Evolutionary conservation across 192 early-diverging fungal species (phyloP), one percentile per base, ranked within the genome.

Genomic region (Funneliformis mosseae): DNA sequence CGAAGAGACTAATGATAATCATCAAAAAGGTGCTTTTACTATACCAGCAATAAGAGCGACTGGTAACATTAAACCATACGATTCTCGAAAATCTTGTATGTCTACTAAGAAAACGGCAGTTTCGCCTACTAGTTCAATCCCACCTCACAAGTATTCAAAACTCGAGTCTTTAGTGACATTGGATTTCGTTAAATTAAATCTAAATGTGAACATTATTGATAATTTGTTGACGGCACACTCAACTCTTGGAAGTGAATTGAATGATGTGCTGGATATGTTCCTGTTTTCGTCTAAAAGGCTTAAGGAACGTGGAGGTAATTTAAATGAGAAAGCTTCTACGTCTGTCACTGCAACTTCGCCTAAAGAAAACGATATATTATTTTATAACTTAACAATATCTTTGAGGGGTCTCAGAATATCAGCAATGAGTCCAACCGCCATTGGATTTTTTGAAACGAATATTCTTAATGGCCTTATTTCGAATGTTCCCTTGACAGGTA

Each of bases 151-250:
- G 39, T 81, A 88, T 50, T 83, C 84, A 50, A 86, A 84, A 48
- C 83, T 91, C 0, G 82, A 85, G 41, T 87, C 88, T 1, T 86
- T 78, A 28, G 89, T 88, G n/a, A 87, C 87, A 1, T 84, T 90
- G 27, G 88, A 90, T 76, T 84, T 88, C 62, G 83, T 91, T 42
- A 82, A 88, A 8, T 80, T 89, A 81, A 83, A 82, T 8, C 60
- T 92, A 59, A 87, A 90, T 69, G 93, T 92, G 41, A 88, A 90
- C 71, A 87, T 96, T 80, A 81, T 96, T 70, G 94, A 95, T 63
- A 92, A 94, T 78, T 83, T 96, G n/a, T 78, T 95, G 23, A 96
- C 93, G 2, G 88, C 94, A 4, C 93, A 95, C 55, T 91, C 91
- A 5, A 83, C 94, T 5, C 78, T 96, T 70, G 92, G 92, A 33